Base-by-base conservation (phyloP, 1,284 basidiomycete genomes). In the Trichosporon ovoides region DNA sequence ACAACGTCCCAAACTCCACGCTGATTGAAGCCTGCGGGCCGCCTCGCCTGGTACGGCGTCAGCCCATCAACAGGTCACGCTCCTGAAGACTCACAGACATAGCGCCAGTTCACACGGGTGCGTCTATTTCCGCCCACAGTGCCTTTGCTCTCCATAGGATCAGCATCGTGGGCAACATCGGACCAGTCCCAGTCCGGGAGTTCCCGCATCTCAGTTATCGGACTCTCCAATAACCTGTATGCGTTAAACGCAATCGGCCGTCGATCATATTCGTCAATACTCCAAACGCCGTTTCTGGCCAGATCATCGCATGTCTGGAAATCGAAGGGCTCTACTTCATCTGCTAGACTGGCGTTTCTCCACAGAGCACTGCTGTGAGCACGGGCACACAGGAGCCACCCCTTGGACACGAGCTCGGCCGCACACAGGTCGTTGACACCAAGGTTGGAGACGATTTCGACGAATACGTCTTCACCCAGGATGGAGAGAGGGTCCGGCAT, bases 391-490 rank as follows among this genome's bases (percentile, higher is more conserved):
- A 22, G 34, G 4, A 61, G 52, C 73, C 73, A 75, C 36, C 55
- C 35, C 35, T 50, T 50, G 20, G 34, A 63, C 24, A 74, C 67
- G 7, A 14, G 57, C 7, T 65, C 60, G 40, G 62, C 60, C 7
- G 38, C 16, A n/a, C 68, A 43, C 1, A 77, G 59, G 14, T 65
- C 56, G 12, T 14, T 28, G 22, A 67, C 52, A n/a, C 63, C 63
- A 11, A 74, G 66, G 19, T 65, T 36, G 0, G 63, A 63, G n/a
- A 75, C 63, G 53, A 73, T 58, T 10, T 68, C 58, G 31, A 75
- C 64, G 58, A 73, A 69, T 16, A 73, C 48, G 4, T 72, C 71
- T 2, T 65, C 57, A 1, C 72, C 71, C n/a, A 77, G 70, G 24
- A 43, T 49, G 9, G 24, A 12, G 5, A 73, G 57, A 1, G 75